phyloP scores from a whole-genome alignment of 768 basidiomycete genomes.

The Piloderma croceum region DNA sequence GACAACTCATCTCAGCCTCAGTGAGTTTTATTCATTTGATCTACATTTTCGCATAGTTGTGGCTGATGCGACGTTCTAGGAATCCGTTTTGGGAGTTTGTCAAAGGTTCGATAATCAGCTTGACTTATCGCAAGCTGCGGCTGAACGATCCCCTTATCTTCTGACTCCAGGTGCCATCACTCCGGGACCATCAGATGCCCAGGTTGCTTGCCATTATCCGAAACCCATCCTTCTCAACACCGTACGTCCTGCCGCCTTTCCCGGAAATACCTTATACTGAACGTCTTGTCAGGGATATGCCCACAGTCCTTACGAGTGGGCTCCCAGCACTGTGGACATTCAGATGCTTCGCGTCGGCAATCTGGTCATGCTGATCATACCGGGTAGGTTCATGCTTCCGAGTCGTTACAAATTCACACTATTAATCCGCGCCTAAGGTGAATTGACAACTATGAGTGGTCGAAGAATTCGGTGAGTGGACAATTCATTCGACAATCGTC shows the following conservation, averaged over 20 bases:
- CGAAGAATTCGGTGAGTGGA: slow-evolving; percentile 58
- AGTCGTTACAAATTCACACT: background rate
- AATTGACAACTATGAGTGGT: slow-evolving; percentile 80
- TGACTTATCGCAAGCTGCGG: background rate
- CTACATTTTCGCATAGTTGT: slow-evolving; percentile 1
- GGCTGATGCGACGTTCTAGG: slow-evolving; percentile 27
- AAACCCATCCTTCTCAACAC: slow-evolving; percentile 78
- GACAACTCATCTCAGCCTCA: slow-evolving; percentile 54
- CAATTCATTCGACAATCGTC: background rate
- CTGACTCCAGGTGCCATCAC: slow-evolving; percentile 48
- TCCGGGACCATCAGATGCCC: slow-evolving; percentile 53
- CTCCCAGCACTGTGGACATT: slow-evolving; percentile 64
- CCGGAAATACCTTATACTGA: slow-evolving; percentile 3
- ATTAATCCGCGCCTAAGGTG: slow-evolving; percentile 33
- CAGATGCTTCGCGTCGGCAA: slow-evolving; percentile 77
- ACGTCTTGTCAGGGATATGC: slow-evolving; percentile 50
- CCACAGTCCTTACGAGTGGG: slow-evolving; percentile 66
- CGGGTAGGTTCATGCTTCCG: slow-evolving; percentile 53
- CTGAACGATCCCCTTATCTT: slow-evolving; percentile 1
- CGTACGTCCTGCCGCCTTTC: slow-evolving; percentile 31
- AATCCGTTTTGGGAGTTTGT: slow-evolving; percentile 81
- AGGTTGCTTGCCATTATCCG: slow-evolving; percentile 66
- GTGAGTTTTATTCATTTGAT: slow-evolving; percentile 31
- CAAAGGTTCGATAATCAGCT: slow-evolving; percentile 42
- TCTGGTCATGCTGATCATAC: slow-evolving; percentile 69